Conservation (phyloP, 2,329 filamentous ascomycete species). For the Cordyceps cicadae region DNA sequence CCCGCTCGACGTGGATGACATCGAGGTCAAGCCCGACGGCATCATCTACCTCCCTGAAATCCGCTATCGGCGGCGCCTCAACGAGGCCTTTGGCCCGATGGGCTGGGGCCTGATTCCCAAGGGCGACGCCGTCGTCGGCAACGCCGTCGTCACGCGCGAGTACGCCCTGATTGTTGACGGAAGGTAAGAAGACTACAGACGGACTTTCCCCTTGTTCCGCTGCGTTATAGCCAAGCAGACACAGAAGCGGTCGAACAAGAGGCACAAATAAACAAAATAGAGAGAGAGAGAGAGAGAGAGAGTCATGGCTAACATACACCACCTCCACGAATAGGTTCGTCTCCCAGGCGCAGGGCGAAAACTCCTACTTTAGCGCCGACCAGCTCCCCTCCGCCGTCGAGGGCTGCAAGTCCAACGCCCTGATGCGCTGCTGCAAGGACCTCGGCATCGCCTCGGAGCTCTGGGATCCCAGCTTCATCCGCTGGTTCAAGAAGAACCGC, state of each 20-base stretch:
- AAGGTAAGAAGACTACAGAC: conserved; percentile 48
- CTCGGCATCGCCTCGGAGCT: conserved; percentile 88
- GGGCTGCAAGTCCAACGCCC: conserved; percentile 93
- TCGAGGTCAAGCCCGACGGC: conserved; percentile 96
- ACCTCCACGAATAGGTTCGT: conserved; percentile 57
- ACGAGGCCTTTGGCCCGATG: conserved; percentile 85
- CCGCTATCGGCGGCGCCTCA: conserved; percentile 88
- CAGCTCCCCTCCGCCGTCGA: conserved; percentile 90
- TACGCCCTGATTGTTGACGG: conserved; percentile 87
- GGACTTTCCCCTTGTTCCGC: background rate
- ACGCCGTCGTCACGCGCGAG: conserved; percentile 74
- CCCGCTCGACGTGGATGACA: conserved; percentile 61
- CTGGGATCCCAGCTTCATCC: conserved; percentile 91
- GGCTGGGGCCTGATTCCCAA: conserved; percentile 91
- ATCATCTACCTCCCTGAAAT: conserved; percentile 96
- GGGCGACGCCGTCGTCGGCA: conserved; percentile 77
- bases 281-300: background rate
- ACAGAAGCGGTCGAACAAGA: background rate
- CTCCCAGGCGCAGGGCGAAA: conserved; percentile 86
- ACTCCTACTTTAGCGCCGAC: conserved; percentile 84
- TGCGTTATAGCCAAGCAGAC: too few species aligned
- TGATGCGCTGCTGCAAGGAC: conserved; percentile 98
- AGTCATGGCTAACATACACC: background rate
- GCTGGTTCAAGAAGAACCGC: conserved; percentile 66
- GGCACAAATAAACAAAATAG: background rate